Evolutionary conservation across 1,139 yeast species (phyloP).

Genomic region (Sugiyamaella grinbergsii): DNA sequence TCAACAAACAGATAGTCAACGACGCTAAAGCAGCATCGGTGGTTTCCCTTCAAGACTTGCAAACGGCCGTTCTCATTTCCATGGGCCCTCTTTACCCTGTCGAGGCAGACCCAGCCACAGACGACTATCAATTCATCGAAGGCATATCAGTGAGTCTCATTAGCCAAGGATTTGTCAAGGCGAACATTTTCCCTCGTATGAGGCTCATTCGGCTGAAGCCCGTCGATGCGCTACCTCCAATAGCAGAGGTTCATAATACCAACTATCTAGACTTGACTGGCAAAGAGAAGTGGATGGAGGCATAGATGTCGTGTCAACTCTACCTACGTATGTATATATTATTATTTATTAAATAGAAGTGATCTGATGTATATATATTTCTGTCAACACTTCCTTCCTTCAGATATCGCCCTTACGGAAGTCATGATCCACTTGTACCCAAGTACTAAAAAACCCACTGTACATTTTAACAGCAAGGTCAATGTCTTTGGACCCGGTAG

Average conservation of each 20-base stretch:
- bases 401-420: slow-evolving; percentile 18
- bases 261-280: slow-evolving; percentile 11
- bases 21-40: slow-evolving; percentile 26
- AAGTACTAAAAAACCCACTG: slow-evolving; percentile 59
- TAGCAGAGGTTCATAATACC: slow-evolving; percentile 30
- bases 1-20: slow-evolving; percentile 16
- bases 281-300: slow-evolving; percentile 20
- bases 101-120: not conserved
- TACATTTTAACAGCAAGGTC: slow-evolving; percentile 69
- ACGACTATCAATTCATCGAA: slow-evolving; percentile 38
- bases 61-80: slow-evolving; percentile 29
- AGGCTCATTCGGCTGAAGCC: slow-evolving; percentile 34
- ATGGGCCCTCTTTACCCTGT: slow-evolving; percentile 12
- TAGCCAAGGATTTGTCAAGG: slow-evolving; percentile 43
- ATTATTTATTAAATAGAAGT: slow-evolving; percentile 2
- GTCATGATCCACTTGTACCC: slow-evolving; percentile 42
- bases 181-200: slow-evolving; percentile 39
- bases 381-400: no score
- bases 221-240: slow-evolving; percentile 34
- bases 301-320: no score
- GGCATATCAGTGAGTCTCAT: slow-evolving; percentile 42
- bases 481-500: slow-evolving; percentile 69
- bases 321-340: slow-evolving; percentile 2
- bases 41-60: slow-evolving; percentile 30
- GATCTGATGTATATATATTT: not conserved